Evolutionary conservation across 1,284 basidiomycete species (phyloP).

Genomic region (Papiliotrema terrestris): DNA sequence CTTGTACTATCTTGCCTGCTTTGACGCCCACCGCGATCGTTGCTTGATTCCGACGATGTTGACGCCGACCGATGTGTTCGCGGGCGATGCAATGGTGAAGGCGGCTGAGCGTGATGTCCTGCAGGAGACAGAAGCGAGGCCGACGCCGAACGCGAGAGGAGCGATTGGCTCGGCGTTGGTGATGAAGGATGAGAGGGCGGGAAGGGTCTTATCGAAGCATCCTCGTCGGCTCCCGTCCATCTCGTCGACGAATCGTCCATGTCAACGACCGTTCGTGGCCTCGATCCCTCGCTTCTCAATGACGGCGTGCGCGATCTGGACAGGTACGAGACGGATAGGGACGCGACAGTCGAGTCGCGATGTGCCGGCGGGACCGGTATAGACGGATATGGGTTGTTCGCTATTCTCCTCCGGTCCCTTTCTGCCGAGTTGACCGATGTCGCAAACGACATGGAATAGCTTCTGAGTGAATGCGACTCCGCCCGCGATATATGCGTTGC

Average conservation of each 20-base stretch:
- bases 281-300: slow-evolving; percentile 16
- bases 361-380: slow-evolving; percentile 31
- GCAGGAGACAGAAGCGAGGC: slow-evolving; percentile 53
- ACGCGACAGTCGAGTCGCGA: slow-evolving; percentile 26
- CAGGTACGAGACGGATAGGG: slow-evolving; percentile 21
- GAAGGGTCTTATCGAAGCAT: slow-evolving; percentile 78
- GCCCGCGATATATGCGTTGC: slow-evolving; percentile 9
- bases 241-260: slow-evolving; percentile 50
- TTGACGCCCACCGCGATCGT: slow-evolving; percentile 40
- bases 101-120: not conserved
- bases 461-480: slow-evolving; percentile 44
- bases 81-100: not conserved
- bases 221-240: slow-evolving; percentile 64
- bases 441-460: slow-evolving; percentile 18
- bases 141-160: slow-evolving; percentile 29
- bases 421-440: slow-evolving; percentile 19
- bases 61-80: slow-evolving; percentile 1
- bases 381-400: slow-evolving; percentile 46
- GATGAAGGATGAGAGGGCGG: slow-evolving; percentile 80
- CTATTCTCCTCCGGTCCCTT: slow-evolving; percentile 26
- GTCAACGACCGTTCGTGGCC: slow-evolving; percentile 17
- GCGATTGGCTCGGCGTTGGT: slow-evolving; percentile 58
- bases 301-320: slow-evolving; percentile 31
- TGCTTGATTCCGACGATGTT: slow-evolving; percentile 17
- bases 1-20: slow-evolving; percentile 56